A percentile compares a stretch with the other conserved stretches of the same genome.
These are phyloP conservation scores for Zopfia rhizophila DNA, from an alignment of 2,329 filamentous ascomycete genomes.

Conservation along the genomic window DNA sequence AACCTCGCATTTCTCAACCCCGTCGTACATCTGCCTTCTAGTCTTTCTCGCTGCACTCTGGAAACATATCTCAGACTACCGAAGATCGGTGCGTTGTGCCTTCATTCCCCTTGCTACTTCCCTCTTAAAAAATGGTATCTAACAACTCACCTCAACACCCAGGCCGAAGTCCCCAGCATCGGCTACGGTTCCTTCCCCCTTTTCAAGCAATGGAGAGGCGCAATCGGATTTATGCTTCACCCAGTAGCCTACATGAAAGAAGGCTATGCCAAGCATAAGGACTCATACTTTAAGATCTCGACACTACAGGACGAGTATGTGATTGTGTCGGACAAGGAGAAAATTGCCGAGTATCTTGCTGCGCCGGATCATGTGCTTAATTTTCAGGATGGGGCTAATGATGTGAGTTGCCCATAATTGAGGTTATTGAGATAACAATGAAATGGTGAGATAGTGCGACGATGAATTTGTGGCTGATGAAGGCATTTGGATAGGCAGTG, in stretches of 20 bases:
- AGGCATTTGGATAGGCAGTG: neutral
- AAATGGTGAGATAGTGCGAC: too few species aligned
- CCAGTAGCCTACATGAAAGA: constrained; percentile 1
- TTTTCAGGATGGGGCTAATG: constrained; percentile 5
- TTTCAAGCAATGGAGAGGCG: constrained; percentile 6
- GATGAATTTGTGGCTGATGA: neutral
- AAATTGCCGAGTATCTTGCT: constrained; percentile 6
- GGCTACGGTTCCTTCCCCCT: constrained; percentile 7
- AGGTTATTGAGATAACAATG: too few species aligned
- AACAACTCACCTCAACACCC: too few species aligned
- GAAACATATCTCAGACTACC: too few species aligned
- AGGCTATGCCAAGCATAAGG: neutral
- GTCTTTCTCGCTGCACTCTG: too few species aligned
- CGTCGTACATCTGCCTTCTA: too few species aligned
- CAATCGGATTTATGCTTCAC: constrained; percentile 5
- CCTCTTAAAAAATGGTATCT: too few species aligned
- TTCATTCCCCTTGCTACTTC: too few species aligned
- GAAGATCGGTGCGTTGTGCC: too few species aligned
- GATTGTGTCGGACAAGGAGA: constrained; percentile 9
- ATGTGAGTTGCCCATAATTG: too few species aligned
- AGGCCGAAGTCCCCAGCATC: neutral
- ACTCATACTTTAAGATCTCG: constrained; percentile 5
- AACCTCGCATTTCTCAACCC: too few species aligned
- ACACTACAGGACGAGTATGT: constrained; percentile 8
- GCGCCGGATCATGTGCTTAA: constrained; percentile 10